phyloP scores from a whole-genome alignment of 192 early-diverging fungal genomes.

The Rhizoclosmatium globosum region DNA sequence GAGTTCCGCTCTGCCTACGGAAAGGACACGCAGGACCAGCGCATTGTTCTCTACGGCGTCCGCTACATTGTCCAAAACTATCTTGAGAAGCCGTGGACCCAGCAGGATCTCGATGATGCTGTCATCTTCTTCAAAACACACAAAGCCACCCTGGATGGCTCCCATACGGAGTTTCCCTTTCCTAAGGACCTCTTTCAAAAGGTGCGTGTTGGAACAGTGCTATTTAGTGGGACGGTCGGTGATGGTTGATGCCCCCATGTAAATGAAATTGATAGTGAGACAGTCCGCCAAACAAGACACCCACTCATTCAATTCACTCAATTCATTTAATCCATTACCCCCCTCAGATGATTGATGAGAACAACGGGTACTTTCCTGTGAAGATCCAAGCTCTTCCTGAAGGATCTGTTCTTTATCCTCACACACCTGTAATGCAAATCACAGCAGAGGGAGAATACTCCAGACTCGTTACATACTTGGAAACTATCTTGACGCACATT shows the following conservation, averaged over 20 bases:
- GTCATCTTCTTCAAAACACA: conserved; percentile 79
- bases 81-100: conserved; percentile 70
- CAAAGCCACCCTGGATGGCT: conserved; percentile 60
- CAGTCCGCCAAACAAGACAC: too few relatives aligned
- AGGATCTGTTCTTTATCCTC: conserved; percentile 82
- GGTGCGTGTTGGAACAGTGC: conserved; percentile 41
- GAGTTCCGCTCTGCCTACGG: conserved; percentile 79
- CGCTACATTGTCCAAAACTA: conserved; percentile 87
- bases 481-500: conserved; percentile 82
- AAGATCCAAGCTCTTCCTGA: conserved; percentile 81
- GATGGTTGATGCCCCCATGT: not conserved
- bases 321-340: not conserved
- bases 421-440: conserved; percentile 85
- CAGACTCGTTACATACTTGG: conserved; percentile 81
- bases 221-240: not conserved
- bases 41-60: conserved; percentile 86
- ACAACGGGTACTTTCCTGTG: conserved; percentile 87
- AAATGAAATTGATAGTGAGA: too few relatives aligned
- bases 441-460: conserved; percentile 76
- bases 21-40: conserved; percentile 70
- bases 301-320: not conserved
- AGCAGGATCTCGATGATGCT: conserved; percentile 71
- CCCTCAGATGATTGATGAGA: conserved; percentile 73
- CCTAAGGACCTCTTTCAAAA: conserved; percentile 80
- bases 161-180: conserved; percentile 67